phyloP scores from a whole-genome alignment of 352 stramenopile genomes.

The Globisporangium acanthophoron region DNA sequence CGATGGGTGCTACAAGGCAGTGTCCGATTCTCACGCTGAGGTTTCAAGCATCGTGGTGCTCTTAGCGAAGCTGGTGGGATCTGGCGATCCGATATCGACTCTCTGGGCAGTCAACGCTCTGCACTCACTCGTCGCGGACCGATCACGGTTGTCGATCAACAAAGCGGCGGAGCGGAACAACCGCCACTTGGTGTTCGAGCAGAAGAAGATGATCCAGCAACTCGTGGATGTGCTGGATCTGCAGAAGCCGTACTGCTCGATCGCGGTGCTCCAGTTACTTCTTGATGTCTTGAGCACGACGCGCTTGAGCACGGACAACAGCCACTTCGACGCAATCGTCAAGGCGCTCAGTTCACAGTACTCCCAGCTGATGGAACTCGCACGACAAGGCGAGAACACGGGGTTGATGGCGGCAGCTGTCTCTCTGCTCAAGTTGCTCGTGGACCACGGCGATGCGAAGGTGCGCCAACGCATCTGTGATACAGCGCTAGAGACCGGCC shows the following conservation, averaged over 20 bases:
- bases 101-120: conserved; percentile 59
- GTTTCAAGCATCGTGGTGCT: conserved; percentile 33
- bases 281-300: conserved; percentile 57
- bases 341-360: conserved; percentile 56
- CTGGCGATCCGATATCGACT: conserved; percentile 42
- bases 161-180: conserved; percentile 48
- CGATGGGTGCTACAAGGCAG: conserved; percentile 63
- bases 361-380: conserved; percentile 40
- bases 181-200: conserved; percentile 52
- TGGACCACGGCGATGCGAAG: conserved; percentile 64
- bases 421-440: conserved; percentile 59
- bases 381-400: conserved; percentile 37
- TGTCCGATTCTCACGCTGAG: conserved; percentile 38
- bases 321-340: conserved; percentile 67
- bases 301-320: conserved; percentile 63
- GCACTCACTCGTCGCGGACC: conserved; percentile 57
- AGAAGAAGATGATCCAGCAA: conserved; percentile 55
- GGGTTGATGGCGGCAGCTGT: conserved; percentile 54
- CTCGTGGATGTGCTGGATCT: conserved; percentile 46
- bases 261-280: conserved; percentile 60
- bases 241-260: conserved; percentile 38
- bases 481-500: conserved; percentile 48
- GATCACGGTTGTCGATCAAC: conserved; percentile 30
- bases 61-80: conserved; percentile 41
- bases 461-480: conserved; percentile 65